Percentiles rank a stretch among this genome's conserved stretches.
Evolutionary conservation across 306 rosid genomes (phyloP).

Genomic region (Cucumis cinereus): DNA sequence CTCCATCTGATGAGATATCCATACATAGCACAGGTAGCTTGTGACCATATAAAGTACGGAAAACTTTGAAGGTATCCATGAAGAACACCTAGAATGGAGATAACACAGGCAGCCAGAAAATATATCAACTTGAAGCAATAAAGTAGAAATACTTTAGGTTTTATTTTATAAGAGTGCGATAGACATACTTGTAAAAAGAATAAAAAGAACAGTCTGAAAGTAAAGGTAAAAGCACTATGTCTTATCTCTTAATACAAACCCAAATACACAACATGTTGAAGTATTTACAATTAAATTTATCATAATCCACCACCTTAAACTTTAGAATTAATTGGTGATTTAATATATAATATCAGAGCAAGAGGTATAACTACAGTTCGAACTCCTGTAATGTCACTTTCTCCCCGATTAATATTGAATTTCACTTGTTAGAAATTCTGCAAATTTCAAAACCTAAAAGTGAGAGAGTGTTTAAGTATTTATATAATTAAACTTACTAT

Average conservation of each 20-base stretch:
- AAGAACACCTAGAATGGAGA: slow-evolving; percentile 51
- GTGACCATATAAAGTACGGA: slow-evolving; percentile 83
- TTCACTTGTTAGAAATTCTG: no score
- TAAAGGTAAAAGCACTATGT: neutral
- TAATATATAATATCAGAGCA: no score
- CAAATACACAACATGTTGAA: neutral
- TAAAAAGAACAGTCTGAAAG: neutral
- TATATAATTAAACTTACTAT: no score
- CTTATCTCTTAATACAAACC: neutral
- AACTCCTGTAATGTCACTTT: no score
- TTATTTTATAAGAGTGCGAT: neutral
- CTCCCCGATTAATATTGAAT: no score
- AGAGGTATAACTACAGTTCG: no score
- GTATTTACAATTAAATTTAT: no score
- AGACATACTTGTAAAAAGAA: neutral
- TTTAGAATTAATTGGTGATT: no score
- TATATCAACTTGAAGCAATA: slow-evolving; percentile 2
- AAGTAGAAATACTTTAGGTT: neutral
- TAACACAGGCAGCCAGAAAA: slow-evolving; percentile 14
- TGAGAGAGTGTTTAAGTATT: no score
- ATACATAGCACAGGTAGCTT: slow-evolving; percentile 87
- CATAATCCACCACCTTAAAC: no score
- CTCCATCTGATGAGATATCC: slow-evolving; percentile 96
- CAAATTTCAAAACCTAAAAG: no score
- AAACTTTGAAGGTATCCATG: slow-evolving; percentile 60